Evolutionary conservation across 345 rosid species (phyloP).

Genomic region (Ailanthus altissimus): DNA sequence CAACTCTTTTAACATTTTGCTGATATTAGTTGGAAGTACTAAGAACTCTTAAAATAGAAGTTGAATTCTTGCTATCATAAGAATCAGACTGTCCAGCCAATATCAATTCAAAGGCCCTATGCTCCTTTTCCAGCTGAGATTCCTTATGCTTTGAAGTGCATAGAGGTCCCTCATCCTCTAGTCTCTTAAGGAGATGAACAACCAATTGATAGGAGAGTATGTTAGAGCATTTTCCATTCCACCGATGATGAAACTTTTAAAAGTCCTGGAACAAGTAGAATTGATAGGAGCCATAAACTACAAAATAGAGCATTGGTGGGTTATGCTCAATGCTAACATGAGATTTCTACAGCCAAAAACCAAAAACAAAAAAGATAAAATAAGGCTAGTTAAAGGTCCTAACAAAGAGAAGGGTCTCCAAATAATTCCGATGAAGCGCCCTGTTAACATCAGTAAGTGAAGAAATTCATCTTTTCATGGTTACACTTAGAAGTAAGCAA

Average conservation of each 20-base stretch:
- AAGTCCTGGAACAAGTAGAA: not conserved
- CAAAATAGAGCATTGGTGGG: constrained; percentile 1
- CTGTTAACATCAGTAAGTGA: too few species aligned
- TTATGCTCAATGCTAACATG: not conserved
- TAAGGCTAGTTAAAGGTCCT: not conserved
- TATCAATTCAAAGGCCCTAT: too few species aligned
- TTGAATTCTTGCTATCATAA: too few species aligned
- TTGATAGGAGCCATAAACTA: not conserved
- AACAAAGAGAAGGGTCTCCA: not conserved
- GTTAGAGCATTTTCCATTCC: constrained; percentile 5
- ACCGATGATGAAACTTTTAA: not conserved
- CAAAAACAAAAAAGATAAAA: not conserved
- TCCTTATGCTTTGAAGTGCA: too few species aligned
- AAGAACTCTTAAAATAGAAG: too few species aligned
- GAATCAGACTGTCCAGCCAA: too few species aligned
- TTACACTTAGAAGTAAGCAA: not conserved
- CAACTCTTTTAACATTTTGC: too few species aligned
- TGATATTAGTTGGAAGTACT: too few species aligned
- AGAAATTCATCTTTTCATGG: not conserved
- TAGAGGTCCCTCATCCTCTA: too few species aligned
- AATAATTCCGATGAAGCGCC: not conserved
- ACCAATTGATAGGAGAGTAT: too few species aligned
- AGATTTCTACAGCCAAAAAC: constrained; percentile 2
- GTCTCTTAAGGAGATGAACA: too few species aligned
- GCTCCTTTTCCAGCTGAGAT: too few species aligned